phyloP scores from a whole-genome alignment of 768 basidiomycete species.

The Boletus rubroflammeus region DNA sequence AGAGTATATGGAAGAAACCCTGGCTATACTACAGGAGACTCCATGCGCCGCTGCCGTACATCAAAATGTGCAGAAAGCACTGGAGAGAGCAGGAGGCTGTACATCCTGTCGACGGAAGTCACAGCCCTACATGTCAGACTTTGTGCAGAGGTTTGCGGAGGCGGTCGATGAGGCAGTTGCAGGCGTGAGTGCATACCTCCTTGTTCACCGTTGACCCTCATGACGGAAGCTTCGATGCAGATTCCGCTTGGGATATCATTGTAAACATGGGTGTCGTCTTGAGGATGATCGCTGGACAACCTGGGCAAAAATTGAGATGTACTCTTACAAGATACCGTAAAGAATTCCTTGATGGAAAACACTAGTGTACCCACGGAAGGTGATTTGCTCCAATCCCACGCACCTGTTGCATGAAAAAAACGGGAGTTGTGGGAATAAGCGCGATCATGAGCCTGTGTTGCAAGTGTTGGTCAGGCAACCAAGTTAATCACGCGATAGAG shows the following conservation, averaged over 20 bases:
- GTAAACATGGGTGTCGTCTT: background rate
- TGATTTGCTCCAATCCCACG: background rate
- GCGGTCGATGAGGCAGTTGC: conserved; percentile 20
- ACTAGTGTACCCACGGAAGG: background rate
- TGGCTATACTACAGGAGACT: conserved; percentile 17
- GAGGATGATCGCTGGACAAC: background rate
- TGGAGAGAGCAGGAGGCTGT: conserved; percentile 16
- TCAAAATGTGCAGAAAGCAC: conserved; percentile 14
- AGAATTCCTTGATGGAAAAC: background rate
- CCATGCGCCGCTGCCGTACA: conserved; percentile 22
- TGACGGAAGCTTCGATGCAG: conserved; percentile 4
- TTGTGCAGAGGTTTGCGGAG: conserved; percentile 20
- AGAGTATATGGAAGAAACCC: conserved; percentile 30
- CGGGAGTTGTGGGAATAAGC: background rate
- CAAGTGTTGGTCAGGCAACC: background rate
- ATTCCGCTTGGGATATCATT: conserved; percentile 21
- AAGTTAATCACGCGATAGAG: background rate
- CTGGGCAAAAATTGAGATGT: background rate
- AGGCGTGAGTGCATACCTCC: conserved; percentile 13
- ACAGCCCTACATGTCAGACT: conserved; percentile 19
- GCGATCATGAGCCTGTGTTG: no score
- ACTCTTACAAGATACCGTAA: background rate
- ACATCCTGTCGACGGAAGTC: conserved; percentile 20
- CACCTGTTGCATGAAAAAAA: background rate
- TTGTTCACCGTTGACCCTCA: background rate